Base-by-base conservation (phyloP, 2,329 filamentous ascomycete genomes). In the Phyllosticta citriasiana region DNA sequence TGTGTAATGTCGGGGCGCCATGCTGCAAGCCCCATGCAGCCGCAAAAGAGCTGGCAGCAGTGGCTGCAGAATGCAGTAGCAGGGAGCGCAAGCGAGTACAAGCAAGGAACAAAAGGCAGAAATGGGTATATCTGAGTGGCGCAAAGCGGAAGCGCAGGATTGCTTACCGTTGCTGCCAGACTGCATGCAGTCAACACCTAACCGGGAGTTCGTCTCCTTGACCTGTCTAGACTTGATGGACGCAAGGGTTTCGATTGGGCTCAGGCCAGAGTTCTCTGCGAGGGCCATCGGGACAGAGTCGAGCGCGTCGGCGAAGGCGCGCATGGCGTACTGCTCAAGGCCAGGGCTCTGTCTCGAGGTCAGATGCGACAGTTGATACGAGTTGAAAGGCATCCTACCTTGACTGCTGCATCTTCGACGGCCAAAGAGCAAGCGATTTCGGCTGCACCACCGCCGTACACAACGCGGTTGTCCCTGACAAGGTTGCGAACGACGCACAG, bases 281-380 rank as follows among this genome's bases (percentile, higher is more conserved):
- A 99, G 82, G 1, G 94, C 91, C 91, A 99, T 94, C 35, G 94
- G 94, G 1, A 99, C 83, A 1, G 89, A 83, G 75, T 99, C 94
- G 40, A 99, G 84, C 4, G 94, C 95, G 76, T 97, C 93, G 64
- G 94, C 85, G 73, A 99, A 99, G 25, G 94, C 94, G 64, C 94
- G 89, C 93, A 99, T 99, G 66, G 93, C 92, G 76, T 99, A 99
- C 78, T 99, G 94, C 78, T 97, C 93, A 50, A 99, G 84, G n/a
- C 94, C 94, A 25, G 92, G 90, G 58, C 91, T 96, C 86, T 85
- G 72, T 51, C 35, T 30, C 26, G 16, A 57, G n/a, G 60, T 63
- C 57, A 60, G 57, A 51, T 33, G 33, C 51, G 14, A 61, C 24
- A 57, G 52, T 19, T 40, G 10, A 47, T 55, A 33, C 60, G 30